These are phyloP conservation scores for Cucurbita ficifolia DNA, from an alignment of 306 rosid genomes.

Conservation along the genomic window DNA sequence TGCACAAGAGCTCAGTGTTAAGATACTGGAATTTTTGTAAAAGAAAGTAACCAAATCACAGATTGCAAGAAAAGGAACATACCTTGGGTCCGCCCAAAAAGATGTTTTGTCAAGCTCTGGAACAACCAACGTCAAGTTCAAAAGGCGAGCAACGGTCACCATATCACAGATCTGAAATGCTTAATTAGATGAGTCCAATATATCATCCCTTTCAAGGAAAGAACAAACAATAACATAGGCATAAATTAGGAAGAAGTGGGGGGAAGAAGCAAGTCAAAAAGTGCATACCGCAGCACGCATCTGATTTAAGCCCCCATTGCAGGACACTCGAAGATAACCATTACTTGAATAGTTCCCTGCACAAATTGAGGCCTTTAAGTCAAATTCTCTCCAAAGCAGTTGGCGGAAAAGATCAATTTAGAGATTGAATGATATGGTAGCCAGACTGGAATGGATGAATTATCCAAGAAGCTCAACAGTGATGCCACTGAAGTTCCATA, in stretches of 20 bases:
- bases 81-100: constrained; percentile 99
- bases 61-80: constrained; percentile 10
- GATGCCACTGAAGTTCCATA: not conserved
- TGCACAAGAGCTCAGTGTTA: constrained; percentile 30
- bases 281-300: constrained; percentile 98
- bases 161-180: constrained; percentile 90
- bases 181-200: constrained; percentile 16
- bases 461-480: not conserved
- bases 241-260: not conserved
- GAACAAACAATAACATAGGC: not conserved
- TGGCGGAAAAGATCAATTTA: not conserved
- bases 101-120: constrained; percentile 97
- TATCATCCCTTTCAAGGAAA: constrained; percentile 3
- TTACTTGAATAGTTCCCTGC: constrained; percentile 94
- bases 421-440: not conserved
- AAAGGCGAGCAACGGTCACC: constrained; percentile 88
- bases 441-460: not conserved
- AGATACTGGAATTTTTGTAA: constrained; percentile 11
- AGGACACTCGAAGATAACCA: constrained; percentile 91
- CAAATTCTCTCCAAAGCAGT: no score
- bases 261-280: not conserved
- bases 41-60: constrained; percentile 5
- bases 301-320: constrained; percentile 99
- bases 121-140: constrained; percentile 89
- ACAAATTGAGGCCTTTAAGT: constrained; percentile 11